Conservation (phyloP, 176 grass and related monocot genomes). For the Miscanthus lutarioriparius region DNA sequence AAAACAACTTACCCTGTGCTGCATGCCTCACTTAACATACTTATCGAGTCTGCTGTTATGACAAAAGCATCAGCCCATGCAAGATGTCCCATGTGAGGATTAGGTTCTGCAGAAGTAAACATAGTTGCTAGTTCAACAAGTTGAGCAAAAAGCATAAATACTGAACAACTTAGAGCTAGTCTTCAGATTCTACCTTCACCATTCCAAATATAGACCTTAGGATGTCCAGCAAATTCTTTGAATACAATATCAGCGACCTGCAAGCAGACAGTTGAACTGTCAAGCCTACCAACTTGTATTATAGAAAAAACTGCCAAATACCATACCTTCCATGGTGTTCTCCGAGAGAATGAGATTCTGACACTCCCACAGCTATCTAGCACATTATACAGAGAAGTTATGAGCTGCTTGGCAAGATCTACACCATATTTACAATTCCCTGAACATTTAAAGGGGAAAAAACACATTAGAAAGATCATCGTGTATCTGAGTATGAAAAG, state of each 20-base stretch:
- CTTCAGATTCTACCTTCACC: constrained; percentile 67
- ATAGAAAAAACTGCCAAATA: not conserved
- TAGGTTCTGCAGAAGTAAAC: constrained; percentile 65
- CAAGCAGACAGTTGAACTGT: constrained; percentile 17
- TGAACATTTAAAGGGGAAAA: constrained; percentile 31
- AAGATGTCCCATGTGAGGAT: constrained; percentile 89
- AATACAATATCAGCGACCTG: constrained; percentile 69
- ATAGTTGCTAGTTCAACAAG: not conserved
- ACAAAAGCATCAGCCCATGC: constrained; percentile 98
- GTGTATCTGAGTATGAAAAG: constrained; percentile 10
- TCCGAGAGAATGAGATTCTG: constrained; percentile 83
- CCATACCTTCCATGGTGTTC: constrained; percentile 82
- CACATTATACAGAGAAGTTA: constrained; percentile 67
- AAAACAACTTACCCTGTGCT: constrained; percentile 66
- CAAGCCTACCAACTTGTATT: not conserved
- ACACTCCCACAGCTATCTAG: constrained; percentile 80
- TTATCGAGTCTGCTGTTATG: constrained; percentile 82
- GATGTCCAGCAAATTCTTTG: constrained; percentile 68
- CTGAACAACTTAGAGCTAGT: constrained; percentile 18
- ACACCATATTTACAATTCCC: constrained; percentile 88
- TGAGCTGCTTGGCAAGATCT: constrained; percentile 70
- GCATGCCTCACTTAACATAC: constrained; percentile 98
- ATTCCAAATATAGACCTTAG: constrained; percentile 82
- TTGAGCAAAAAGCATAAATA: constrained; percentile 9
- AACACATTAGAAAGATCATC: constrained; percentile 26